Base-by-base conservation (phyloP, 108 stramenopile genomes). In the Licmophora abbreviata region DNA sequence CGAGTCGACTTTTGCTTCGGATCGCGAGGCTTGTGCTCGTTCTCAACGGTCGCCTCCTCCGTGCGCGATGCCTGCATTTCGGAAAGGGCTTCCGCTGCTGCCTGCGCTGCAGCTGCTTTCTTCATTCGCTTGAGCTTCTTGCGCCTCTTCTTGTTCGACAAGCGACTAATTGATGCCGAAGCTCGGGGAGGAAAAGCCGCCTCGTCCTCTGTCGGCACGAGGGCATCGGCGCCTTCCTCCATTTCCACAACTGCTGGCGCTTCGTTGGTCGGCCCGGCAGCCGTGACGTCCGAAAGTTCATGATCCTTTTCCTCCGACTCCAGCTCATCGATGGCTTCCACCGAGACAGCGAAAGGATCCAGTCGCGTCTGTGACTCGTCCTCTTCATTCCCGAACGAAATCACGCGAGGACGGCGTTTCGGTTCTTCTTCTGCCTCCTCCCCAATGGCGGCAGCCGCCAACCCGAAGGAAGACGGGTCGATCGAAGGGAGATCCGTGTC, bases 51-150 rank as follows among this genome's bases (percentile, higher is more conserved):
- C 14, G 43, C 26, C 32, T 41, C 7, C 24, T 29, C 5, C 44
- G 15, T 14, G 26, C 27, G 46, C 44, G 11, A 27, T 27, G 9
- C 27, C 25, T 28, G 21, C 17, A 44, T 60, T 8, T 30, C 54
- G 22, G 53, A 24, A 15, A 74, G 45, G 9, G 66, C 51, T 10
- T 44, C 12, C 3, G 68, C 59, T 12, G 76, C 76, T 10, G 59
- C 71, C 2, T 58, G 51, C 0, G 79, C 77, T 1, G 74, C 81
- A 4, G 74, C 69, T 20, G 74, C 77, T 54, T 85, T 85, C 53
- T 81, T 85, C 71, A 81, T 36, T 54, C 61, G 71, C 50, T 81
- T 85, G 20, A 81, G 24, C 52, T 67, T 76, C 62, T 74, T 82
- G 29, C 76, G 53, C 11, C 70, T 50, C 61, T 82, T 82, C 49